Evolutionary conservation across 2,329 filamentous ascomycete genomes (phyloP).

Genomic region (Colletotrichum coccodes): DNA sequence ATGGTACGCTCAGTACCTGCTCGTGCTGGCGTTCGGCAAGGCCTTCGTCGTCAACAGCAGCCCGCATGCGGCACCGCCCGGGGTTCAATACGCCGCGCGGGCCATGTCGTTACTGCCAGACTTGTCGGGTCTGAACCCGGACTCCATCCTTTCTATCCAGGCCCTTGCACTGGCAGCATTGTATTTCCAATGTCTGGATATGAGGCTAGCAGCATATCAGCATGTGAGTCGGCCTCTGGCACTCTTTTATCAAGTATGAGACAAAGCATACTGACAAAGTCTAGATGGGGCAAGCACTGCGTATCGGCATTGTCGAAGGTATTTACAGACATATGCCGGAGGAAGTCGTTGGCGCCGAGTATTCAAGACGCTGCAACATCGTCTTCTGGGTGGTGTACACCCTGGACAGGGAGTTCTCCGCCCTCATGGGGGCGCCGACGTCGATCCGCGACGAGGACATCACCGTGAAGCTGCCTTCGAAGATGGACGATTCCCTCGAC

Average conservation of each 20-base stretch:
- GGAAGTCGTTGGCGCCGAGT: conserved; percentile 27
- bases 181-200: conserved; percentile 52
- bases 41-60: conserved; percentile 40
- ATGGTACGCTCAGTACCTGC: conserved; percentile 45
- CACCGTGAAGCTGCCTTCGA: conserved; percentile 31
- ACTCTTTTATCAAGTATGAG: neutral
- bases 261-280: neutral
- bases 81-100: conserved; percentile 49
- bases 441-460: conserved; percentile 34
- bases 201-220: conserved; percentile 49
- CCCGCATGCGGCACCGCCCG: conserved; percentile 42
- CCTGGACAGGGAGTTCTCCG: conserved; percentile 28
- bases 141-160: conserved; percentile 44
- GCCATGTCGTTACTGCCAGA: conserved; percentile 52
- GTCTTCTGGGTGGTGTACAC: conserved; percentile 35
- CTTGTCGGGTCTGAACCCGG: conserved; percentile 42
- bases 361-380: conserved; percentile 32
- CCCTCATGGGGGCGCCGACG: conserved; percentile 32
- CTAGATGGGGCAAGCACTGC: conserved; percentile 45
- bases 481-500: conserved; percentile 25
- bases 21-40: conserved; percentile 46
- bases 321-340: conserved; percentile 33
- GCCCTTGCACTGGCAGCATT: conserved; percentile 47
- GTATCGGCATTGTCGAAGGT: conserved; percentile 44
- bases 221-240: conserved; percentile 43